Evolutionary conservation across 2,329 filamentous ascomycete species (phyloP).

Genomic region (Aureobasidium namibiae): DNA sequence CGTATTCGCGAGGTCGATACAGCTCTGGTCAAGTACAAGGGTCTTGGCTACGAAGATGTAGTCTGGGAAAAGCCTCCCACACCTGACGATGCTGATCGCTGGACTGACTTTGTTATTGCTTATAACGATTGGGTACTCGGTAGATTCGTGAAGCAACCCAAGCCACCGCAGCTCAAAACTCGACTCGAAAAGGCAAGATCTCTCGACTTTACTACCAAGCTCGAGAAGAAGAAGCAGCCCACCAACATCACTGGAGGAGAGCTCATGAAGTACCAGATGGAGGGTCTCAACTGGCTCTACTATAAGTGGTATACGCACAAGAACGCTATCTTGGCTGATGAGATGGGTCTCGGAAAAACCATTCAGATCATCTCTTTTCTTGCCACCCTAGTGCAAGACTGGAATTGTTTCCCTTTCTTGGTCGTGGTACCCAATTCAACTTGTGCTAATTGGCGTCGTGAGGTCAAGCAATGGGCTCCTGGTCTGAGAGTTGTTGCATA

Average conservation of each 20-base stretch:
- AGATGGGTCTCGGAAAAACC: constrained; percentile 97
- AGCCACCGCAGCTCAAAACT: constrained; percentile 49
- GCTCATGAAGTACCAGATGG: constrained; percentile 87
- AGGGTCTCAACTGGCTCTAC: constrained; percentile 91
- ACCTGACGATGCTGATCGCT: constrained; percentile 56
- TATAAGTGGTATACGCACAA: constrained; percentile 76
- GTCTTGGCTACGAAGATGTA: constrained; percentile 79
- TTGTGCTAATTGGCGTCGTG: constrained; percentile 93
- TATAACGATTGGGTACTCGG: constrained; percentile 82
- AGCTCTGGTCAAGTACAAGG: constrained; percentile 84
- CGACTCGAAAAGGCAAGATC: constrained; percentile 61
- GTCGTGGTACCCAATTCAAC: constrained; percentile 92
- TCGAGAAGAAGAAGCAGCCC: constrained; percentile 66
- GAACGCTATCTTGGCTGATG: constrained; percentile 88
- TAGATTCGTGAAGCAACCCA: constrained; percentile 59
- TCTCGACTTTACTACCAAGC: constrained; percentile 54
- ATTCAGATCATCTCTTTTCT: constrained; percentile 85
- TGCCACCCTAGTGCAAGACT: constrained; percentile 53
- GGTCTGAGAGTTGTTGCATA: constrained; percentile 83
- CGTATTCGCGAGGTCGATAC: constrained; percentile 64
- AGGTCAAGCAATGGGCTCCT: constrained; percentile 91
- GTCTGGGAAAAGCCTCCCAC: constrained; percentile 81
- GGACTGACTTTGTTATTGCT: constrained; percentile 70
- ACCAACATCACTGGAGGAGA: constrained; percentile 65
- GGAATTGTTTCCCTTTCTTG: constrained; percentile 81